Percentiles rank a stretch among this genome's conserved stretches.
These are phyloP conservation scores for Erythrophleum fordii DNA, from an alignment of 306 rosid species.

Conservation along the genomic window DNA sequence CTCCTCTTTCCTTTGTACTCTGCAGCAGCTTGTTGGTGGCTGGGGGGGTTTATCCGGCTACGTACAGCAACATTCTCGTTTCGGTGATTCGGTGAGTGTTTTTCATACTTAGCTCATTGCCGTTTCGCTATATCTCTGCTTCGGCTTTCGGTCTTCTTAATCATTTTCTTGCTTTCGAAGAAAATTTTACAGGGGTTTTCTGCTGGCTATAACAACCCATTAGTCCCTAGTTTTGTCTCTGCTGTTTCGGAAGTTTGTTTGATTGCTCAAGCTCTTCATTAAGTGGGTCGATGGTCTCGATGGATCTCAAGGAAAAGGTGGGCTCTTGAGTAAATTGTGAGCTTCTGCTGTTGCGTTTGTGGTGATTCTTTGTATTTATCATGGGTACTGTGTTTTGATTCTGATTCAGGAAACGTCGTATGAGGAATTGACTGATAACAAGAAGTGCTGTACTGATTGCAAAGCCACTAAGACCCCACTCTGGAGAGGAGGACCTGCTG, in stretches of 20 bases:
- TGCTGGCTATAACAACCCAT: not conserved
- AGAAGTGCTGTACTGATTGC: conserved; percentile 52
- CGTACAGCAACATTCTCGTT: not conserved
- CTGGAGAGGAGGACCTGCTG: conserved; percentile 68
- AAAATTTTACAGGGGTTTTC: not conserved
- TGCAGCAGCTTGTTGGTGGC: conserved; percentile 15
- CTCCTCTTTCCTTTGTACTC: not conserved
- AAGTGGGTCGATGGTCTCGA: conserved; percentile 29
- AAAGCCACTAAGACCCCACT: conserved; percentile 59
- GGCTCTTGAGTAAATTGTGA: not conserved
- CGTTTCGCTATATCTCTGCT: not conserved
- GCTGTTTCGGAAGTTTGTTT: not conserved
- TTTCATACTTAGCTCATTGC: not conserved
- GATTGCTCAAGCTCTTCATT: not conserved
- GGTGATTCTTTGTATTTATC: not conserved
- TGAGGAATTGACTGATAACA: conserved; percentile 21
- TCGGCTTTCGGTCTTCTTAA: not conserved
- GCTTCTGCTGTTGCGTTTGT: not conserved
- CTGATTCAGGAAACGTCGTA: conserved; percentile 31
- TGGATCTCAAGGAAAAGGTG: conserved; percentile 47
- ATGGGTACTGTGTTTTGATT: not conserved
- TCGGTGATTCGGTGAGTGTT: conserved; percentile 12
- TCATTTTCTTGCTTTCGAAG: not conserved
- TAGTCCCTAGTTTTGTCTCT: not conserved
- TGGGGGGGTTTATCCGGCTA: not conserved